Percentiles rank a stretch among this genome's conserved stretches.
Conservation (phyloP, 192 early-diverging fungal genomes). For the Mortierella hygrophila region DNA sequence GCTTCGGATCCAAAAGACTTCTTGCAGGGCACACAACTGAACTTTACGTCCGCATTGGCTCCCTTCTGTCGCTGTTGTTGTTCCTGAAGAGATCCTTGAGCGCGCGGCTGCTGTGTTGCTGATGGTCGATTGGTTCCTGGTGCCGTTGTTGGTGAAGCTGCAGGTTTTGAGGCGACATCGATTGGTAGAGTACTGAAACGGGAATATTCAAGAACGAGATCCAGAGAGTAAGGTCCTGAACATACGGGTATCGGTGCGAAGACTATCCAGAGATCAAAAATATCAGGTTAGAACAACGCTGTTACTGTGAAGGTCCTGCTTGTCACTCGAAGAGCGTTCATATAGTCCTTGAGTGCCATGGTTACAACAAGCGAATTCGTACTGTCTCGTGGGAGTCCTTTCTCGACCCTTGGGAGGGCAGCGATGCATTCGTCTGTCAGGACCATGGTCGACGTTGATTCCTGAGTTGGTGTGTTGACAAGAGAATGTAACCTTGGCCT, state of each 20-base stretch:
- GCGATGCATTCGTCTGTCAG: slow-evolving; percentile 41
- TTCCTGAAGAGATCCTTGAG: neutral
- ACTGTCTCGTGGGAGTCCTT: slow-evolving; percentile 38
- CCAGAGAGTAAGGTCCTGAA: slow-evolving; percentile 36
- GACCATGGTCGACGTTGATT: neutral
- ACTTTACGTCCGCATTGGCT: slow-evolving; percentile 12
- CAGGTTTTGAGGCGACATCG: neutral
- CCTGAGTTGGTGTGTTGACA: neutral
- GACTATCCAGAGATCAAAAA: slow-evolving; percentile 9
- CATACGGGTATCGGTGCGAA: slow-evolving; percentile 26
- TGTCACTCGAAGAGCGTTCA: neutral
- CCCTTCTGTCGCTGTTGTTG: neutral
- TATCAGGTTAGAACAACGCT: neutral
- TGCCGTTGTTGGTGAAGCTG: neutral
- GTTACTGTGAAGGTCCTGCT: neutral
- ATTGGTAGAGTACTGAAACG: slow-evolving; percentile 10
- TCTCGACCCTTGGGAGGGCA: slow-evolving; percentile 34
- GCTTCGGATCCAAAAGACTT: slow-evolving; percentile 65
- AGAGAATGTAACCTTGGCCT: neutral
- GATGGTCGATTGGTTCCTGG: neutral
- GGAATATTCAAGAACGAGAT: slow-evolving; percentile 32
- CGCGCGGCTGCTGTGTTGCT: slow-evolving; percentile 9
- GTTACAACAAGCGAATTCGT: neutral
- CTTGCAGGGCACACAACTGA: slow-evolving; percentile 61
- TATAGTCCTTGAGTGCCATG: neutral